A percentile compares a stretch with the other conserved stretches of the same genome.
Evolutionary conservation across 305 asterid species (phyloP).

Genomic region (Plantago lanceolata): DNA sequence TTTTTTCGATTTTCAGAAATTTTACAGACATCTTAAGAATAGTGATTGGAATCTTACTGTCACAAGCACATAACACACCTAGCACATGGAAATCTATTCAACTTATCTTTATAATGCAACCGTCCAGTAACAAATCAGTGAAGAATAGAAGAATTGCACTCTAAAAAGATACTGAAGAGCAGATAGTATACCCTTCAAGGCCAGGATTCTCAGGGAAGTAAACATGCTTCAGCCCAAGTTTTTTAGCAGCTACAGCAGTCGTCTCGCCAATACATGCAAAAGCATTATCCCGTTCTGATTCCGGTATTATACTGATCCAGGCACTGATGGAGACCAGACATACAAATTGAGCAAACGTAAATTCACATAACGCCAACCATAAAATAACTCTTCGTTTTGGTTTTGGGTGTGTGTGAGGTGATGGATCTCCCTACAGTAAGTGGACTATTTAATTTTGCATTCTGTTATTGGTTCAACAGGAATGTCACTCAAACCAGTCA

Average conservation of each 20-base stretch:
- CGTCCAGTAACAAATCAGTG: not conserved
- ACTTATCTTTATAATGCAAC: not conserved
- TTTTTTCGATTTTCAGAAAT: too few relatives aligned
- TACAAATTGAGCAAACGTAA: constrained; percentile 1
- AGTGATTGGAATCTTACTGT: not conserved
- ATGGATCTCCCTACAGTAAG: too few relatives aligned
- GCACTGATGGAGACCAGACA: constrained; percentile 45
- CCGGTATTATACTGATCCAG: constrained; percentile 69
- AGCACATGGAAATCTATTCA: not conserved
- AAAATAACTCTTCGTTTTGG: not conserved
- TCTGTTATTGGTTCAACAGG: constrained; percentile 2
- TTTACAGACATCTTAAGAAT: too few relatives aligned
- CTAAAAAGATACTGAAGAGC: not conserved
- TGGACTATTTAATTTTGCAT: too few relatives aligned
- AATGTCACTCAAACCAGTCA: not conserved
- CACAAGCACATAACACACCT: not conserved
- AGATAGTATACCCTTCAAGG: constrained; percentile 62
- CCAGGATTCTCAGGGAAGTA: constrained; percentile 81
- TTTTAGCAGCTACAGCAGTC: constrained; percentile 78
- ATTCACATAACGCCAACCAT: not conserved
- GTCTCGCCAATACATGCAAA: constrained; percentile 98
- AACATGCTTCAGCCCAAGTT: constrained; percentile 59
- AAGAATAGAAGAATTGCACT: not conserved
- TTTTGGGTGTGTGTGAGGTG: too few relatives aligned
- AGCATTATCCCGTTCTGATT: constrained; percentile 55